Evolutionary conservation across 495 filamentous ascomycete species (phyloP), one percentile per base, ranked within the genome.

Genomic region (Hypoxylon fuscum): DNA sequence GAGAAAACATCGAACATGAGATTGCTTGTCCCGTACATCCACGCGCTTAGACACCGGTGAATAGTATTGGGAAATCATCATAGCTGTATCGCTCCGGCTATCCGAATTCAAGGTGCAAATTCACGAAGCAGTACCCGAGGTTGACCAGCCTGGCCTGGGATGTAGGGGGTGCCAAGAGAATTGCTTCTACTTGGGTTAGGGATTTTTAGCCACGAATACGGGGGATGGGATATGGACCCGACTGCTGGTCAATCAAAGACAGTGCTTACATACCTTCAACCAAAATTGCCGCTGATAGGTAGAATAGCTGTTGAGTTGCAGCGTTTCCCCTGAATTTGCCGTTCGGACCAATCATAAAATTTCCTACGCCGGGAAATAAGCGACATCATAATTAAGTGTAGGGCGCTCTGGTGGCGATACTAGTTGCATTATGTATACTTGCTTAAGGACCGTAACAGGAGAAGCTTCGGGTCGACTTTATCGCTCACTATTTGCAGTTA

Each of bases 121-220:
- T 37, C 27, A 35, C 22, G 12, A 43, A 62, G 31, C 43, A 31
- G 42, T 64, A 64, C 54, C 61, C 61, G 61, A 64, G 61, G 61
- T 59, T 45, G 37, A 32, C 31, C 17, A 40, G n/a, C 45, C 42
- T 20, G 17, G n/a, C n/a, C n/a, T 27, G 35, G 14, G n/a, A n/a
- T 14, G 15, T n/a, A 15, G 5, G n/a, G 8, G 35, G 5, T 25
- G 27, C 22, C 20, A 23, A 44, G 14, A 44, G 22, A 27, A 22
- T 4, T 18, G 44, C 7, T 18, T 41, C 18, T 22, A 49, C 10
- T 17, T 42, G 22, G 37, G 37, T 34, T 21, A 44, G 45, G 45
- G 32, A 27, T 8, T 4, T 59, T 59, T 59, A 59, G 55, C 45
- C 55, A 50, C n/a, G 38, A 50, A 59, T 40, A 45, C 55, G 46